phyloP scores from a whole-genome alignment of 2,329 filamentous ascomycete genomes.

The Colletotrichum musae region DNA sequence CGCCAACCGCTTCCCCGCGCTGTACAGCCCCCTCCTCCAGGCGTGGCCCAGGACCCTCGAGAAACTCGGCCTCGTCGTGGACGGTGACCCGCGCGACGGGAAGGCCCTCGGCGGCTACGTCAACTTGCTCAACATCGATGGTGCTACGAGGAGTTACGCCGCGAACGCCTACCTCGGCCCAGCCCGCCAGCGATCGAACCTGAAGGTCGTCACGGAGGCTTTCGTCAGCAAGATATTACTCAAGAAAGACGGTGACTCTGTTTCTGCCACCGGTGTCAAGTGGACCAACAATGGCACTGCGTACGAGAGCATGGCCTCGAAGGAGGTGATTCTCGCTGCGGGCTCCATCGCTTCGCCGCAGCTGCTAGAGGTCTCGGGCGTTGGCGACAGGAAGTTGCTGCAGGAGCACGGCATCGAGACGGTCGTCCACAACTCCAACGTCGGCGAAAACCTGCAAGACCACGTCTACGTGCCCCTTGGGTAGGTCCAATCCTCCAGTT shows the following conservation, averaged over 20 bases:
- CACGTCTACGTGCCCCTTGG: constrained; percentile 44
- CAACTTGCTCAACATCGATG: constrained; percentile 44
- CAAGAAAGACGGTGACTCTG: constrained; percentile 7
- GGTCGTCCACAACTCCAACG: constrained; percentile 52
- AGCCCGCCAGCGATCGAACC: constrained; percentile 41
- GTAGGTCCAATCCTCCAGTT: neutral
- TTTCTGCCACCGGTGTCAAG: constrained; percentile 43
- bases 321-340: constrained; percentile 72
- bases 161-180: constrained; percentile 44
- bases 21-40: constrained; percentile 18
- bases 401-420: constrained; percentile 48
- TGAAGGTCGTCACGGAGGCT: constrained; percentile 46
- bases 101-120: constrained; percentile 38
- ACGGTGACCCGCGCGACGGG: constrained; percentile 43
- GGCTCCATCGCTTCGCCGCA: constrained; percentile 71
- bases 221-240: constrained; percentile 43
- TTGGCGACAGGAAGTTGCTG: constrained; percentile 61
- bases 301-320: constrained; percentile 42
- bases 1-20: constrained; percentile 20
- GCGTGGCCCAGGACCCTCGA: constrained; percentile 33
- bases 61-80: constrained; percentile 38
- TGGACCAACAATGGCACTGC: constrained; percentile 17
- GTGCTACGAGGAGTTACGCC: constrained; percentile 45
- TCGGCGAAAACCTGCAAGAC: constrained; percentile 57
- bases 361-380: constrained; percentile 73